Conservation (phyloP, 768 basidiomycete genomes). For the Paxillus ammoniavirescens region DNA sequence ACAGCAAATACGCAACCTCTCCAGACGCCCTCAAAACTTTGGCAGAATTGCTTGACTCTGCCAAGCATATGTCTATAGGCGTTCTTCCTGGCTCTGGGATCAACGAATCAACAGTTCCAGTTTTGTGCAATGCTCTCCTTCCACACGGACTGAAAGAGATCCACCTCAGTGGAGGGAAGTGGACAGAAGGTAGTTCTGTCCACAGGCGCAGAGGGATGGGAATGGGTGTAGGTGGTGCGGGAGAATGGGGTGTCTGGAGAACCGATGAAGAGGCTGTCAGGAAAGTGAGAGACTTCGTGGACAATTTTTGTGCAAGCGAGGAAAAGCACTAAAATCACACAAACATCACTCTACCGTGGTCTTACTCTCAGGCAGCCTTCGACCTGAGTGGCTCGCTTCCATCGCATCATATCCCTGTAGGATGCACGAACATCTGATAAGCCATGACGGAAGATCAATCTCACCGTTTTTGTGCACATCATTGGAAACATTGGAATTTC, state of each 20-base stretch:
- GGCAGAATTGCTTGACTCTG: constrained; percentile 37
- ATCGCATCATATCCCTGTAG: no score
- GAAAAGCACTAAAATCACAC: background rate
- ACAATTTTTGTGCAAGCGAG: constrained; percentile 19
- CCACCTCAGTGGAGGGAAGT: constrained; percentile 72
- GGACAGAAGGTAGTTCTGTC: constrained; percentile 53
- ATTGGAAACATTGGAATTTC: no score
- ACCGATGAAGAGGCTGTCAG: constrained; percentile 53
- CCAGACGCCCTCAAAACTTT: constrained; percentile 41
- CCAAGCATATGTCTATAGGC: constrained; percentile 6
- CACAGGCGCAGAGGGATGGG: constrained; percentile 59
- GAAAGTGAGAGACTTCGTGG: constrained; percentile 49
- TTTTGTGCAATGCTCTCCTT: constrained; percentile 48
- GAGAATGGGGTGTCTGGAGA: constrained; percentile 70
- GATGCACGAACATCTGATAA: no score
- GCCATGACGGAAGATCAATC: no score
- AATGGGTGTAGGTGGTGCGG: constrained; percentile 56
- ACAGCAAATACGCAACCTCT: constrained; percentile 38
- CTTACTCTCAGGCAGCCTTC: no score
- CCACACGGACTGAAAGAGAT: constrained; percentile 63
- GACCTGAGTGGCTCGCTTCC: no score
- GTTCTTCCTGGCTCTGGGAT: constrained; percentile 81
- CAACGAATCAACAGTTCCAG: constrained; percentile 51
- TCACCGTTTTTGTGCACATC: no score
- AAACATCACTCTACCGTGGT: background rate